Evolutionary conservation across 805 yeast genomes (phyloP).

Genomic region (Ogataea dorogensis): DNA sequence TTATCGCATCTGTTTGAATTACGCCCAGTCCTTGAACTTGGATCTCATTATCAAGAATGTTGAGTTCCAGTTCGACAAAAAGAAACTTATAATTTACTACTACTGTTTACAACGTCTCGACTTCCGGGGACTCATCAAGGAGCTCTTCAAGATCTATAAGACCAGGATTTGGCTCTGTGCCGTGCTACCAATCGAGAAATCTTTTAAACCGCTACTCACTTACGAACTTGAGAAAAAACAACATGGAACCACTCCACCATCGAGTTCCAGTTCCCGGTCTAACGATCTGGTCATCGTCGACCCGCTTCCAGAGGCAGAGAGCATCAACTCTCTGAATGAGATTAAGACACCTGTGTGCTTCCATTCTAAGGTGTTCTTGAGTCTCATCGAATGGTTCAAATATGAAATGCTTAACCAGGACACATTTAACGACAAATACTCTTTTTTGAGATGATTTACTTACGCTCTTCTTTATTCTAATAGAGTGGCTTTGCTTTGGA

Average conservation of each 20-base stretch:
- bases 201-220: slow-evolving; percentile 30
- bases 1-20: slow-evolving; percentile 57
- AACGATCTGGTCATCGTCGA: slow-evolving; percentile 31
- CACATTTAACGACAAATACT: slow-evolving; percentile 28
- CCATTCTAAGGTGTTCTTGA: slow-evolving; percentile 49
- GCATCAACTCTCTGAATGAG: slow-evolving; percentile 38
- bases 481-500: slow-evolving; percentile 8
- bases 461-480: slow-evolving; percentile 1
- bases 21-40: slow-evolving; percentile 38
- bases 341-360: slow-evolving; percentile 44
- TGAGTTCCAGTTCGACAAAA: slow-evolving; percentile 80
- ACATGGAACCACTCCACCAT: slow-evolving; percentile 14
- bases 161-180: slow-evolving; percentile 86
- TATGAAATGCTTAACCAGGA: slow-evolving; percentile 36
- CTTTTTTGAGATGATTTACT: slow-evolving; percentile 9
- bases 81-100: slow-evolving; percentile 72
- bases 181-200: slow-evolving; percentile 43
- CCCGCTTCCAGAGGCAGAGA: slow-evolving; percentile 37
- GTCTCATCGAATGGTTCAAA: slow-evolving; percentile 44
- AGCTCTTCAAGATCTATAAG: slow-evolving; percentile 70
- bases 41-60: slow-evolving; percentile 66
- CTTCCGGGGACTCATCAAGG: slow-evolving; percentile 70
- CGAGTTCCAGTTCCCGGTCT: slow-evolving; percentile 35
- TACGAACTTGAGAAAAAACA: slow-evolving; percentile 29
- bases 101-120: slow-evolving; percentile 65